phyloP scores from a whole-genome alignment of 768 basidiomycete species.

The Mycena rebaudengoi region DNA sequence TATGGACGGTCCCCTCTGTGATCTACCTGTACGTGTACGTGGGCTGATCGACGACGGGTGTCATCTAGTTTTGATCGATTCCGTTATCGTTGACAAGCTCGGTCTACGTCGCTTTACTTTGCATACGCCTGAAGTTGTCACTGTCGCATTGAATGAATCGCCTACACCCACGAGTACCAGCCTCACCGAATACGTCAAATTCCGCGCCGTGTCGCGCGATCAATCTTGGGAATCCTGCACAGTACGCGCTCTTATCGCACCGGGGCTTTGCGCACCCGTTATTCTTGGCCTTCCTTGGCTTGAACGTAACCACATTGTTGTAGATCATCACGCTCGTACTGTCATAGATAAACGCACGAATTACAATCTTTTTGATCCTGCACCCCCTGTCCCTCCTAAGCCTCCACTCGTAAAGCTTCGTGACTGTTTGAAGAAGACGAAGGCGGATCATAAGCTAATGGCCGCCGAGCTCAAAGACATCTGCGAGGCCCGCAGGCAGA shows the following conservation, averaged over 20 bases:
- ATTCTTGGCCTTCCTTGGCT: slow-evolving; percentile 9
- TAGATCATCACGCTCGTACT: neutral
- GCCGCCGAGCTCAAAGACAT: neutral
- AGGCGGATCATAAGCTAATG: neutral
- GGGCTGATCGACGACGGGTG: too few species aligned
- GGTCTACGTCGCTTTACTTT: too few species aligned
- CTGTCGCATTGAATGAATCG: too few species aligned
- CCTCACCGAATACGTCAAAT: slow-evolving; percentile 5
- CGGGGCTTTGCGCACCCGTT: neutral
- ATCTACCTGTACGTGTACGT: too few species aligned
- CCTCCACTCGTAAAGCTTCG: neutral
- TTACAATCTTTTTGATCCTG: slow-evolving; percentile 1
- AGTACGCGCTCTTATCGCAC: neutral
- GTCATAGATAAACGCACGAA: neutral
- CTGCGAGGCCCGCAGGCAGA: neutral
- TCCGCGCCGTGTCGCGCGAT: neutral
- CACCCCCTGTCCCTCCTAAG: neutral
- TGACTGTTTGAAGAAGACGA: neutral
- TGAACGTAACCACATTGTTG: neutral
- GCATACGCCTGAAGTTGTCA: too few species aligned
- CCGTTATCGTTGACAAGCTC: too few species aligned
- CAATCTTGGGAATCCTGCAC: neutral
- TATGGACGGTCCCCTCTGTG: too few species aligned
- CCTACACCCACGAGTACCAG: neutral
- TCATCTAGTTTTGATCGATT: too few species aligned